A percentile compares a stretch with the other conserved stretches of the same genome.
Conservation (phyloP, 2,329 filamentous ascomycete genomes). For the Fusarium sp. region DNA sequence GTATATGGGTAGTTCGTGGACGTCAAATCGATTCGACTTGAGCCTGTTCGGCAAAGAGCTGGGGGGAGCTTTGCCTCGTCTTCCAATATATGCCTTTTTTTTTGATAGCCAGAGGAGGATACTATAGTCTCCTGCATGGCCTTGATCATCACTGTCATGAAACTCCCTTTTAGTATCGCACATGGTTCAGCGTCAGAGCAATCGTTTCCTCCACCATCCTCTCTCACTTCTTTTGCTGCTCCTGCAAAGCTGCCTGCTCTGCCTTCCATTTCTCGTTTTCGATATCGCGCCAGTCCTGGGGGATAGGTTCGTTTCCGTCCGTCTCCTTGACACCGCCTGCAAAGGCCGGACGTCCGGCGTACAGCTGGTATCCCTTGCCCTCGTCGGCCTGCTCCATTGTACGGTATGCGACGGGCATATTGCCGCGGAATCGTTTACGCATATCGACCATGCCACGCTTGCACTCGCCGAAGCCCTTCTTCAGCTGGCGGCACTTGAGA, state of each 20-base stretch:
- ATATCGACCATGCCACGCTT: slow-evolving; percentile 97
- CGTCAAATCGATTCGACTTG: not conserved
- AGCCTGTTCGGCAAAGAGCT: not conserved
- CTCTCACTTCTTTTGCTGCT: slow-evolving; percentile 44
- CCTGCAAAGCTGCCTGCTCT: slow-evolving; percentile 48
- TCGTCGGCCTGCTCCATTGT: slow-evolving; percentile 67
- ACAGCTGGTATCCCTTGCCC: slow-evolving; percentile 74
- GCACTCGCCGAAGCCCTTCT: slow-evolving; percentile 93
- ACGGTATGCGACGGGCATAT: slow-evolving; percentile 80
- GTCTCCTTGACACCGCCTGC: slow-evolving; percentile 71
- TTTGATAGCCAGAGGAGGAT: not conserved
- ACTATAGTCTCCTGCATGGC: not conserved
- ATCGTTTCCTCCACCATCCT: not conserved
- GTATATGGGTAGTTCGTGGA: not conserved
- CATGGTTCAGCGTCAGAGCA: slow-evolving; percentile 1
- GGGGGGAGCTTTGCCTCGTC: not conserved
- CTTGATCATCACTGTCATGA: slow-evolving; percentile 5
- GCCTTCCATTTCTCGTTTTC: slow-evolving; percentile 70
- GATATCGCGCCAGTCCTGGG: slow-evolving; percentile 70
- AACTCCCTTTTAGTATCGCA: not conserved
- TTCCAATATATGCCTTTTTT: not conserved
- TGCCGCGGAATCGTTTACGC: slow-evolving; percentile 97
- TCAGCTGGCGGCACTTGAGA: slow-evolving; percentile 88
- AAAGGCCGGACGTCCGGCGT: slow-evolving; percentile 80
- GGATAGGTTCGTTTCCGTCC: slow-evolving; percentile 72